Evolutionary conservation across 164 flowering plant species (phyloP).

Genomic region (Liriodendron chinense): DNA sequence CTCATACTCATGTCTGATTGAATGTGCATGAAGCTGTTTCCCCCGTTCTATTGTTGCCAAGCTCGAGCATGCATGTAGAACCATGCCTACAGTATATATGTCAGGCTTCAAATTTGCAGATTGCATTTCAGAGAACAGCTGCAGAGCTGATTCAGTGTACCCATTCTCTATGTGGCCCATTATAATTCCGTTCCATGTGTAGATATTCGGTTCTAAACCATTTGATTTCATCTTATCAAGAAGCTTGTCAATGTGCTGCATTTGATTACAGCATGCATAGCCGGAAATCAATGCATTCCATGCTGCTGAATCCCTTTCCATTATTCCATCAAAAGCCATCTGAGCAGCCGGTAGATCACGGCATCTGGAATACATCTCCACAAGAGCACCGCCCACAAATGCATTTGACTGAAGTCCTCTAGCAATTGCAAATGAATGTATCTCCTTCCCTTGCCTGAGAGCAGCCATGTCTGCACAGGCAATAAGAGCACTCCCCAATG

Average conservation of each 20-base stretch:
- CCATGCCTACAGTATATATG: conserved; percentile 50
- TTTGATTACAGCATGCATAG: conserved; percentile 43
- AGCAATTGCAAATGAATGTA: conserved; percentile 57
- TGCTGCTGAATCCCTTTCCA: conserved; percentile 43
- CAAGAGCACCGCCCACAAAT: conserved; percentile 64
- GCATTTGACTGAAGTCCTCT: conserved; percentile 44
- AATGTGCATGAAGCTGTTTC: conserved; percentile 64
- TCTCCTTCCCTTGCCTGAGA: conserved; percentile 49
- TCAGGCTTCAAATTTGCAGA: conserved; percentile 46
- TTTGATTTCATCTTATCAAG: conserved; percentile 45
- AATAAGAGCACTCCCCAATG: conserved; percentile 56
- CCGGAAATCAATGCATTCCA: conserved; percentile 76
- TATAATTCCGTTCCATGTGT: conserved; percentile 74
- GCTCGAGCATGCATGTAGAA: conserved; percentile 53
- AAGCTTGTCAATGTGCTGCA: conserved; percentile 29
- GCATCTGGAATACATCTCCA: conserved; percentile 56
- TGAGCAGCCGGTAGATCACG: conserved; percentile 46
- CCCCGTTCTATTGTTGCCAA: conserved; percentile 53
- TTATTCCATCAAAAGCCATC: conserved; percentile 45
- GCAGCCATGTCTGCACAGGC: conserved; percentile 52
- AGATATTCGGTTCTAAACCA: conserved; percentile 48
- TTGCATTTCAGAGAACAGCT: conserved; percentile 46
- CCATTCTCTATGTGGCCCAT: conserved; percentile 55
- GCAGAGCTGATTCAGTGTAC: conserved; percentile 43
- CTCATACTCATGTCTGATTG: conserved; percentile 53